phyloP scores from a whole-genome alignment of 805 yeast species.

The Barnettozyma wickerhamii region DNA sequence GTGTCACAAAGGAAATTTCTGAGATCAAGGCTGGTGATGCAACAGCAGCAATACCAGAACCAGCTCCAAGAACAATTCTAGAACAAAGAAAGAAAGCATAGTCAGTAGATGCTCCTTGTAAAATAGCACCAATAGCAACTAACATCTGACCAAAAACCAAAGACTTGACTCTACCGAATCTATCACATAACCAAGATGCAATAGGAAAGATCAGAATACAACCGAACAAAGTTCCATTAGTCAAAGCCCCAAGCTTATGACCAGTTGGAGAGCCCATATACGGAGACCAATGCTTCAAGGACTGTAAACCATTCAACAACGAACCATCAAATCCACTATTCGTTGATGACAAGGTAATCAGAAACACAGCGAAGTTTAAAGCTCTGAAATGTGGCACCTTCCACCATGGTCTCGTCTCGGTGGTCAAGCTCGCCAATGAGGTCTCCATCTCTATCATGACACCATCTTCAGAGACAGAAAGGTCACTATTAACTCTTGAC shows the following conservation, averaged over 20 bases:
- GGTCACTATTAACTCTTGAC: too few relatives aligned
- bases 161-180: constrained; percentile 35
- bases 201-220: constrained; percentile 27
- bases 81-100: constrained; percentile 3
- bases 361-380: constrained; percentile 34
- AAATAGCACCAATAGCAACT: constrained; percentile 18
- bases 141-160: constrained; percentile 17
- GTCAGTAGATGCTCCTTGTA: constrained; percentile 24
- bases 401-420: constrained; percentile 28
- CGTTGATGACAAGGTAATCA: constrained; percentile 42
- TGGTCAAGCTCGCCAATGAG: constrained; percentile 2
- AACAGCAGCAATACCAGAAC: constrained; percentile 37
- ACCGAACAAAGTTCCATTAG: constrained; percentile 40
- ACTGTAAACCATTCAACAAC: constrained; percentile 48
- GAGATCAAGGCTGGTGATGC: constrained; percentile 45
- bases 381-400: constrained; percentile 32
- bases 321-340: constrained; percentile 45
- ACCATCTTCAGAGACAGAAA: too few relatives aligned
- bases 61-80: constrained; percentile 46
- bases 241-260: constrained; percentile 34
- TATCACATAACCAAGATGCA: constrained; percentile 31
- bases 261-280: constrained; percentile 37
- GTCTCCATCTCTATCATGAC: not conserved
- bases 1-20: constrained; percentile 45
- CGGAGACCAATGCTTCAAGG: constrained; percentile 34